A percentile compares a stretch with the other conserved stretches of the same genome.
phyloP scores from a whole-genome alignment of 2,329 filamentous ascomycete species.

The Diplodia seriata region DNA sequence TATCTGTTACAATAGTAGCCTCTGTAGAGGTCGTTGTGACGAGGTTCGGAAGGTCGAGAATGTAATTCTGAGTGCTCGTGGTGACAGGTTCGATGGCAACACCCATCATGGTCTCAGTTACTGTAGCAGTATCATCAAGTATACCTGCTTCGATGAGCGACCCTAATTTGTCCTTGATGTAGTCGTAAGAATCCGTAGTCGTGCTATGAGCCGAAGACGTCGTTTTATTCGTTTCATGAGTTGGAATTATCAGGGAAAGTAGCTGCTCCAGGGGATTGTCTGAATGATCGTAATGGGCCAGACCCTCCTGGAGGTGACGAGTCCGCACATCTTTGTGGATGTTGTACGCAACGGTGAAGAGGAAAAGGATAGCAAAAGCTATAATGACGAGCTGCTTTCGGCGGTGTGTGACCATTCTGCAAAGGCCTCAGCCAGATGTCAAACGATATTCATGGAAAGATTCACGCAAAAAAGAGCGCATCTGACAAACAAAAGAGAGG shows the following conservation, averaged over 20 bases:
- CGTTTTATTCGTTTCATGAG: not conserved
- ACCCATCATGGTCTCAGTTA: not conserved
- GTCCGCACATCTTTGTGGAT: slow-evolving; percentile 12
- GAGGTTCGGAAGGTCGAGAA: not conserved
- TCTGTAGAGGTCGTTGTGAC: not conserved
- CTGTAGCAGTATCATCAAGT: not conserved
- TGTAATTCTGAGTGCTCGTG: not conserved
- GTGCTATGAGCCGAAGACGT: not conserved
- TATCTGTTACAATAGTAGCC: too few species aligned
- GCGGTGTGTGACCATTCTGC: slow-evolving; percentile 20
- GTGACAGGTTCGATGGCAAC: not conserved
- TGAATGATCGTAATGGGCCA: not conserved
- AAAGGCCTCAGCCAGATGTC: not conserved
- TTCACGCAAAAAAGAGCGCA: not conserved
- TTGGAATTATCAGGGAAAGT: not conserved
- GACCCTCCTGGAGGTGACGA: not conserved
- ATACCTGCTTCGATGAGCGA: not conserved
- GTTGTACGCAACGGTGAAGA: not conserved
- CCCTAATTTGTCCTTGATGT: not conserved
- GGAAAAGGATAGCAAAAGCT: slow-evolving; percentile 11
- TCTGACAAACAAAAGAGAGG: not conserved
- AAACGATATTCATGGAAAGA: not conserved
- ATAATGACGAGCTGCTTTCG: slow-evolving; percentile 13
- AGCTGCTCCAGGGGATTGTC: not conserved
- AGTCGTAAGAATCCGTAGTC: not conserved